phyloP scores from a whole-genome alignment of 441 rosid species.

The Erysimum cheiri region DNA sequence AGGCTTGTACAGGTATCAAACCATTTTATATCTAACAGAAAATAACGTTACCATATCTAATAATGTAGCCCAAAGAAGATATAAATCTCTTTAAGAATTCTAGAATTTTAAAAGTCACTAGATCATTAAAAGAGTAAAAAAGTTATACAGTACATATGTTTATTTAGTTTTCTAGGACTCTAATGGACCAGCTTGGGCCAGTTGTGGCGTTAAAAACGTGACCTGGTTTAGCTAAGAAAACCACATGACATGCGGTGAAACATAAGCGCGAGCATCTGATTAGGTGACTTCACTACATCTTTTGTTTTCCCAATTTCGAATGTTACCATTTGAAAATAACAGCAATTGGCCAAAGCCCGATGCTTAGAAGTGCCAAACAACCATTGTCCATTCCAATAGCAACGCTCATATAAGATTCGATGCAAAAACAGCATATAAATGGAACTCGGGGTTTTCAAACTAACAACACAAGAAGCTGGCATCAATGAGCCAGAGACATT shows the following conservation, averaged over 20 bases:
- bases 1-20: background rate
- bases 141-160: background rate
- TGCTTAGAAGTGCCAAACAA: slow-evolving; percentile 2
- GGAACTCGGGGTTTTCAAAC: slow-evolving; percentile 31
- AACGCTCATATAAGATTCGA: slow-evolving; percentile 23
- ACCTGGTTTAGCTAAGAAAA: background rate
- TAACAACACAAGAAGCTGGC: slow-evolving; percentile 36
- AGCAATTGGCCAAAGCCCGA: slow-evolving; percentile 9
- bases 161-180: background rate
- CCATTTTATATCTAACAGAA: background rate
- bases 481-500: slow-evolving; percentile 31
- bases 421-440: slow-evolving; percentile 25
- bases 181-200: background rate
- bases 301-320: background rate
- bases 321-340: background rate
- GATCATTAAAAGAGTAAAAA: background rate
- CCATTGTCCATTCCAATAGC: slow-evolving; percentile 13
- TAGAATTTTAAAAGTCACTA: background rate
- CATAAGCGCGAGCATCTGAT: background rate
- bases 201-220: background rate
- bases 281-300: background rate
- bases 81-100: background rate
- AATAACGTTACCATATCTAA: too few species aligned
- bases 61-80: too few species aligned
- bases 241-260: background rate